Percentiles rank a stretch among this genome's conserved stretches.
phyloP scores from a whole-genome alignment of 306 rosid genomes.

The Rosa persica region DNA sequence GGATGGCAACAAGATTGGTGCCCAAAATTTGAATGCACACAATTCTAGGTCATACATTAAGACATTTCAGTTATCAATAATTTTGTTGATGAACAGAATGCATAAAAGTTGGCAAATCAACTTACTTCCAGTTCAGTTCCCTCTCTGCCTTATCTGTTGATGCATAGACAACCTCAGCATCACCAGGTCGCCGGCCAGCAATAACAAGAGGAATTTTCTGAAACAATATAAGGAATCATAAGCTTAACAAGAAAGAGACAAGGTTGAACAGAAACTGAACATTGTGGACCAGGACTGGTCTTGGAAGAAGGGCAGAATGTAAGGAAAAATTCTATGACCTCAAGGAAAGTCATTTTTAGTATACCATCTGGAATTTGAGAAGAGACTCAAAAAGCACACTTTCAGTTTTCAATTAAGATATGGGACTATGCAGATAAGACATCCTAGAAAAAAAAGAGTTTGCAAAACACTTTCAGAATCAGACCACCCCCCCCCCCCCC shows the following conservation, averaged over 20 bases:
- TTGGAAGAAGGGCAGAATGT: not conserved
- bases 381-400: not conserved
- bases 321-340: not conserved
- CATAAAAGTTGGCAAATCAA: not conserved
- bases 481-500: not conserved
- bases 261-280: not conserved
- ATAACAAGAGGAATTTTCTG: slow-evolving; percentile 83
- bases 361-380: not conserved
- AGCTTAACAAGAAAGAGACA: not conserved
- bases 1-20: not conserved
- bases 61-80: not conserved
- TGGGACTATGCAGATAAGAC: not conserved
- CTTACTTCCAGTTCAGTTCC: slow-evolving; percentile 96
- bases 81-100: not conserved
- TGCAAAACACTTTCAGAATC: not conserved
- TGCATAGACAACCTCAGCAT: slow-evolving; percentile 86
- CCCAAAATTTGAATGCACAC: not conserved
- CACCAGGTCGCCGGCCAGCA: slow-evolving; percentile 90
- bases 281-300: not conserved
- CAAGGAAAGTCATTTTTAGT: not conserved
- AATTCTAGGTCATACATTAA: not conserved
- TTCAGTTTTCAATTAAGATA: not conserved
- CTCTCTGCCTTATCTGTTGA: slow-evolving; percentile 84
- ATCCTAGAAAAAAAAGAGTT: not conserved
- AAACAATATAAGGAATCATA: slow-evolving; percentile 18